A percentile compares a stretch with the other conserved stretches of the same genome.
phyloP scores from a whole-genome alignment of 2,329 filamentous ascomycete genomes.

The Neofusicoccum sp. region DNA sequence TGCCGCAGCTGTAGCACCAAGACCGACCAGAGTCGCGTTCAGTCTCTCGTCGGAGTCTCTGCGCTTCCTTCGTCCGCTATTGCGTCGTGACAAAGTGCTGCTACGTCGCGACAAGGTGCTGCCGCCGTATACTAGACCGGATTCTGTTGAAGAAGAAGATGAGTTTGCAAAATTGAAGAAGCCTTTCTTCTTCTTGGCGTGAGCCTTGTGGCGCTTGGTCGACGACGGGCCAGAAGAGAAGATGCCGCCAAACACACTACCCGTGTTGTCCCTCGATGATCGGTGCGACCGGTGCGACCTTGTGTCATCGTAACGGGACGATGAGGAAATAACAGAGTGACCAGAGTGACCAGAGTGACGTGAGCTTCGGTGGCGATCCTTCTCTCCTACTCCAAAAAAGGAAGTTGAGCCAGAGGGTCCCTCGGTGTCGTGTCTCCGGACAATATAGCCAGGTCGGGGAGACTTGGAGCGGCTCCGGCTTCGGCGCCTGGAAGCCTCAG shows the following conservation, averaged over 20 bases:
- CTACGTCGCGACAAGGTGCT: slow-evolving; percentile 22
- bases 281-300: slow-evolving; percentile 29
- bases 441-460: slow-evolving; percentile 31
- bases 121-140: slow-evolving; percentile 47
- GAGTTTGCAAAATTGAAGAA: slow-evolving; percentile 52
- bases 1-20: slow-evolving; percentile 50
- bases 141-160: slow-evolving; percentile 46
- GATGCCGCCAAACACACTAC: slow-evolving; percentile 50
- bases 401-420: slow-evolving; percentile 24
- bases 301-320: background rate
- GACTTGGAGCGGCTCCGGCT: slow-evolving; percentile 32
- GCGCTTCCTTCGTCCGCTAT: slow-evolving; percentile 29
- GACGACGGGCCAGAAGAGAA: slow-evolving; percentile 53
- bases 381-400: slow-evolving; percentile 5
- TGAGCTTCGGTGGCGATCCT: background rate
- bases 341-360: background rate
- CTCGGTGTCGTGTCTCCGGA: slow-evolving; percentile 32
- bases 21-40: slow-evolving; percentile 45
- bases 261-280: slow-evolving; percentile 21
- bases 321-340: background rate
- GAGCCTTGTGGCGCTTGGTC: slow-evolving; percentile 29
- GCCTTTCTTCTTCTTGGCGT: slow-evolving; percentile 42
- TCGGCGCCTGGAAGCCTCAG: slow-evolving; percentile 29
- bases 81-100: slow-evolving; percentile 25
- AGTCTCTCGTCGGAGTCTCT: slow-evolving; percentile 46